Conservation (phyloP, 305 asterid species). For the Fraxinus platypoda region DNA sequence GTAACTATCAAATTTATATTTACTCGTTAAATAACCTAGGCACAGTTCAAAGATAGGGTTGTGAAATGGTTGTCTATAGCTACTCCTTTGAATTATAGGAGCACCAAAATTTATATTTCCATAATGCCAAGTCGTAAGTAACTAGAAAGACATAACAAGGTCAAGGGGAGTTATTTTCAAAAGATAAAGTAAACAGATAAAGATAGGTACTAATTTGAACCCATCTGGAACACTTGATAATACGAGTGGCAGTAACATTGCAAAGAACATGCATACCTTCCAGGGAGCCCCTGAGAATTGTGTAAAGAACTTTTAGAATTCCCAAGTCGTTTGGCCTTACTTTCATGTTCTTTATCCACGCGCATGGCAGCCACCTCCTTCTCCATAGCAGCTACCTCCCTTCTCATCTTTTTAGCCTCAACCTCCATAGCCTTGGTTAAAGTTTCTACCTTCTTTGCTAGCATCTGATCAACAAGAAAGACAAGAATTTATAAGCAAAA, state of each 20-base stretch:
- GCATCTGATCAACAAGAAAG: constrained; percentile 56
- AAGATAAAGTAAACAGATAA: not conserved
- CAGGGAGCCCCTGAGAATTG: constrained; percentile 74
- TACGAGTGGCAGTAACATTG: not conserved
- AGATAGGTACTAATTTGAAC: not conserved
- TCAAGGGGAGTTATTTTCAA: not conserved
- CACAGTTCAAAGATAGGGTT: not conserved
- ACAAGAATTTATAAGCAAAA: constrained; percentile 12
- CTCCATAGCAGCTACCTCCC: constrained; percentile 99
- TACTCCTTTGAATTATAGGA: not conserved
- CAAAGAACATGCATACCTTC: constrained; percentile 53
- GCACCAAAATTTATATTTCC: not conserved
- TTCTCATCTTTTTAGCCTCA: constrained; percentile 98
- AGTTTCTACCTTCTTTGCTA: constrained; percentile 98
- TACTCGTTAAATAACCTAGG: not conserved
- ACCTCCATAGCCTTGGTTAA: constrained; percentile 98
- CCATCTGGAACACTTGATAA: not conserved
- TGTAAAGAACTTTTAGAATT: constrained; percentile 60
- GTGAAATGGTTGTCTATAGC: not conserved
- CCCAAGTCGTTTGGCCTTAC: constrained; percentile 65
- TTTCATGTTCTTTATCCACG: constrained; percentile 88
- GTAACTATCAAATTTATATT: not conserved
- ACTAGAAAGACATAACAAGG: not conserved
- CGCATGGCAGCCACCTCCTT: constrained; percentile 99
- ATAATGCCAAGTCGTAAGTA: not conserved